A percentile compares a stretch with the other conserved stretches of the same genome.
Evolutionary conservation across 306 rosid genomes (phyloP).

Genomic region (Vigna reflexopilosa): DNA sequence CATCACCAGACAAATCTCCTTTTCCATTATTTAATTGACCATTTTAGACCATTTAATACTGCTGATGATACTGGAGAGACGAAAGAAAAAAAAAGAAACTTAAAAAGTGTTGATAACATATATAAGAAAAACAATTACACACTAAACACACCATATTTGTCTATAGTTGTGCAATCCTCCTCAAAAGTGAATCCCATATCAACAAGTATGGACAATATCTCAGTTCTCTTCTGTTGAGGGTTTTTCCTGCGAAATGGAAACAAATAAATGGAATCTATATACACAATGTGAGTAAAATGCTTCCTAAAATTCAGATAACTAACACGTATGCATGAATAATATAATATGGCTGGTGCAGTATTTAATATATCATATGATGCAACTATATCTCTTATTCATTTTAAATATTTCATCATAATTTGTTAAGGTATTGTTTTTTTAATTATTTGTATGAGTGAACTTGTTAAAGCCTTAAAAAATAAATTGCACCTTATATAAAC

Average conservation of each 20-base stretch:
- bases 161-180: conserved; percentile 66
- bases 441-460: no score
- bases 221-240: conserved; percentile 44
- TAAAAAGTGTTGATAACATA: not conserved
- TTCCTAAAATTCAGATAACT: not conserved
- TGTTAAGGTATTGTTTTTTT: no score
- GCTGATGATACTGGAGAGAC: not conserved
- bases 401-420: no score
- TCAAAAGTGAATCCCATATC: conserved; percentile 65
- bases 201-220: conserved; percentile 51
- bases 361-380: no score
- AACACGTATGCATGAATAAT: not conserved
- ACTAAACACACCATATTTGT: conserved; percentile 64
- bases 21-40: no score
- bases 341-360: no score
- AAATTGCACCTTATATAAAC: no score
- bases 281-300: not conserved
- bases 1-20: no score
- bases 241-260: conserved; percentile 53
- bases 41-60: not conserved
- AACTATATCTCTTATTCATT: no score
- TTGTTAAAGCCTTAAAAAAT: no score
- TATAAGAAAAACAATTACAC: conserved; percentile 13
- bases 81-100: not conserved
- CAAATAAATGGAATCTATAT: not conserved